Evolutionary conservation across 148 eudicot genomes (phyloP).

Genomic region (Selenicereus undatus): DNA sequence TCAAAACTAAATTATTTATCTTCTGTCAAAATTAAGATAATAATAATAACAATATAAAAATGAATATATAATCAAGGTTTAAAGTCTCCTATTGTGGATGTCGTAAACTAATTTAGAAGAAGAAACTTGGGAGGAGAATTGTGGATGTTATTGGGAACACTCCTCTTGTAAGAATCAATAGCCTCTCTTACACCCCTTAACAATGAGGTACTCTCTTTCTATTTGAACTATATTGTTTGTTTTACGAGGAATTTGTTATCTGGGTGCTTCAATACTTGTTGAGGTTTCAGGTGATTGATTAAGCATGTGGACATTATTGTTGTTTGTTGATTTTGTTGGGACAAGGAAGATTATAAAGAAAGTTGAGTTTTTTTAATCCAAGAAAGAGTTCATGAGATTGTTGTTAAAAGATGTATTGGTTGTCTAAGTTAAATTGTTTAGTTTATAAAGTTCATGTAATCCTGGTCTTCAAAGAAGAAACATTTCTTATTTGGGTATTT

Average conservation of each 20-base stretch:
- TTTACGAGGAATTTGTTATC: neutral
- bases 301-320: neutral
- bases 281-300: neutral
- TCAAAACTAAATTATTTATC: no score
- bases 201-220: slow-evolving; percentile 45
- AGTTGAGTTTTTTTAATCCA: neutral
- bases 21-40: no score
- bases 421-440: neutral
- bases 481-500: neutral
- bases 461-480: neutral
- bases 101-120: slow-evolving; percentile 12
- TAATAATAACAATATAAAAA: no score
- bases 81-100: slow-evolving; percentile 14
- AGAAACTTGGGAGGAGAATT: slow-evolving; percentile 46
- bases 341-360: neutral
- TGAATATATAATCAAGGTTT: slow-evolving; percentile 21
- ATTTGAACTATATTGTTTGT: neutral
- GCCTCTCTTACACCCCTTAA: slow-evolving; percentile 87
- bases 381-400: neutral
- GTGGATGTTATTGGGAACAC: slow-evolving; percentile 83
- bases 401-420: neutral
- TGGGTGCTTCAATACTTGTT: neutral
- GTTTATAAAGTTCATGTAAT: neutral
- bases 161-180: slow-evolving; percentile 75
- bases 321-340: neutral